A percentile compares a stretch with the other conserved stretches of the same genome.
Evolutionary conservation across 306 rosid genomes (phyloP).

Genomic region (Dryas drummondii): DNA sequence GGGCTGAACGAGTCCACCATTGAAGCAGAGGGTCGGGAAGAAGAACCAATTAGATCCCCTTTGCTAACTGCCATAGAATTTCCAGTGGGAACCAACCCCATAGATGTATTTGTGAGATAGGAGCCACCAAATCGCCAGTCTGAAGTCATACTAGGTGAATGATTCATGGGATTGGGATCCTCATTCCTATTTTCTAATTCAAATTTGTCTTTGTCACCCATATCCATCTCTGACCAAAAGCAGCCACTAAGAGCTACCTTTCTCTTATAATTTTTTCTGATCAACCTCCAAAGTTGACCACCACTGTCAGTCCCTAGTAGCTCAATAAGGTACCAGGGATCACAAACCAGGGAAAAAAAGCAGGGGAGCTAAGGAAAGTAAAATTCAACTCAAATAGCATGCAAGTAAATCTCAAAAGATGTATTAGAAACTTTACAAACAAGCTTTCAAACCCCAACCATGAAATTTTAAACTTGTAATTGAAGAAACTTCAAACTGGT

Average conservation of each 20-base stretch:
- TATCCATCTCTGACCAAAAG: conserved; percentile 51
- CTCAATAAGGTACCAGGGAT: conserved; percentile 26
- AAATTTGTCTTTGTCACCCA: conserved; percentile 70
- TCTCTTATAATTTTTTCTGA: conserved; percentile 13
- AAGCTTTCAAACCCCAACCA: conserved; percentile 23
- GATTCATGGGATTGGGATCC: conserved; percentile 67
- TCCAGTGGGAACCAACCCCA: conserved; percentile 48
- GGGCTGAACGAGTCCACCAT: conserved; percentile 66
- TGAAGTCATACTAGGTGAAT: conserved; percentile 51
- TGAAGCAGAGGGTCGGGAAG: conserved; percentile 66
- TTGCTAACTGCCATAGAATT: conserved; percentile 48
- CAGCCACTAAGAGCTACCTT: conserved; percentile 29
- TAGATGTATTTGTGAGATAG: conserved; percentile 53
- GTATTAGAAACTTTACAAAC: conserved; percentile 3
- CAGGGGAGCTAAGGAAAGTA: not conserved
- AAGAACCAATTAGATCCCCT: conserved; percentile 60
- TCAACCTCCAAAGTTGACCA: conserved; percentile 27
- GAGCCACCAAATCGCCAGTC: conserved; percentile 78
- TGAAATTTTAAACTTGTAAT: conserved; percentile 22
- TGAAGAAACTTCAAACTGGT: conserved; percentile 24
- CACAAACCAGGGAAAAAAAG: not conserved
- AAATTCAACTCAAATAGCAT: conserved; percentile 20
- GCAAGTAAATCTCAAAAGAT: not conserved
- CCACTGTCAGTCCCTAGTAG: conserved; percentile 8
- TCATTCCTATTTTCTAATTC: conserved; percentile 61